Percentiles rank a stretch among this genome's conserved stretches.
phyloP scores from a whole-genome alignment of 495 filamentous ascomycete genomes.

The Penicillium chermesinum region DNA sequence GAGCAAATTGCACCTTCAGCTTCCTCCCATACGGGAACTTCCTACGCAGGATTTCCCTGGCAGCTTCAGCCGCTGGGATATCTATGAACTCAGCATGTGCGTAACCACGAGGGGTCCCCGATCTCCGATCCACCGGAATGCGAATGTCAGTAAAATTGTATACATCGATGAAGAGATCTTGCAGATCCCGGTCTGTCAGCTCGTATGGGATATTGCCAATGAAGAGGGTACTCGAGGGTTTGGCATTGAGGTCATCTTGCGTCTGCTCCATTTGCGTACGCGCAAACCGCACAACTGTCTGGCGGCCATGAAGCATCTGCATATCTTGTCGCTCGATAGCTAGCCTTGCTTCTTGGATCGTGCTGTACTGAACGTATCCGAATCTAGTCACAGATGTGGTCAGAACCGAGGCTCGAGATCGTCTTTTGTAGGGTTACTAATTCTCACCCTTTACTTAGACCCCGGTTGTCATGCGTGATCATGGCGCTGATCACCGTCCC shows the following conservation, averaged over 20 bases:
- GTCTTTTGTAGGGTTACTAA: no score
- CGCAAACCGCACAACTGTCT: constrained; percentile 54
- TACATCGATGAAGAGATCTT: constrained; percentile 70
- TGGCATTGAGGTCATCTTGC: constrained; percentile 36
- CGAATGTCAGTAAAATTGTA: constrained; percentile 73
- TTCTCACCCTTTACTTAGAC: constrained; percentile 83
- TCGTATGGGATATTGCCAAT: constrained; percentile 90
- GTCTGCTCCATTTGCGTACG: constrained; percentile 30
- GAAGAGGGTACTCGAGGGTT: constrained; percentile 57
- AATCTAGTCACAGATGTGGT: constrained; percentile 49
- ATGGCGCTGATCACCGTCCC: constrained; percentile 52
- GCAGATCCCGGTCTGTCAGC: constrained; percentile 81
- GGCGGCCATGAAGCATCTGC: constrained; percentile 74
- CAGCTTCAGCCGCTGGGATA: constrained; percentile 54
- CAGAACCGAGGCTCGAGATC: no score
- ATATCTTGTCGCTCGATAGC: constrained; percentile 64
- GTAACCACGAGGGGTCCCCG: constrained; percentile 84
- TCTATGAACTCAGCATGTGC: constrained; percentile 82
- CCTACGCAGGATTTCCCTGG: constrained; percentile 49
- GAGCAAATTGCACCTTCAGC: constrained; percentile 69
- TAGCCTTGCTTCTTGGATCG: constrained; percentile 46
- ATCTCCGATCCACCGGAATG: constrained; percentile 82
- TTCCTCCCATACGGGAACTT: constrained; percentile 59
- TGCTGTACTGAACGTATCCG: constrained; percentile 68
- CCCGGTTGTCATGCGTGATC: constrained; percentile 64